Conservation (phyloP, 148 eudicot species). For the Salicornia ramosissima region DNA sequence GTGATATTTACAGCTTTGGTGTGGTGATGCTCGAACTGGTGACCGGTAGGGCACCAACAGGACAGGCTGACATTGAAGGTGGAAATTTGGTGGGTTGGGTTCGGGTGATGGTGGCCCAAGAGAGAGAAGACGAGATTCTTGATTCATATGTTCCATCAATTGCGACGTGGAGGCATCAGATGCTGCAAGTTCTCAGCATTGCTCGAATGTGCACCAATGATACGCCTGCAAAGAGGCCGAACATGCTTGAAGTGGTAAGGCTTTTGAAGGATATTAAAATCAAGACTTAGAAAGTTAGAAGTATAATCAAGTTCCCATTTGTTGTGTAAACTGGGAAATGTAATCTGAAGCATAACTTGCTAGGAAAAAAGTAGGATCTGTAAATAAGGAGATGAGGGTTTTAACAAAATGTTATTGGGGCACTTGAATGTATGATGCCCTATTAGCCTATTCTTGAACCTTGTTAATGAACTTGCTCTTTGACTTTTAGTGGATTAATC, state of each 20-base stretch:
- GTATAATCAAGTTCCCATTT: not conserved
- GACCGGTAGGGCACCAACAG: conserved; percentile 74
- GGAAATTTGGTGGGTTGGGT: conserved; percentile 98
- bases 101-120: conserved; percentile 50
- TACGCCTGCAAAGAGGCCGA: conserved; percentile 69
- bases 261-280: conserved; percentile 46
- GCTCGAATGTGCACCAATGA: conserved; percentile 71
- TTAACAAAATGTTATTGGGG: not conserved
- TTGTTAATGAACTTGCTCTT: conserved; percentile 23
- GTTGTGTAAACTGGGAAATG: conserved; percentile 12
- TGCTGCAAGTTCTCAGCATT: conserved; percentile 57
- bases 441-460: not conserved
- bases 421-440: conserved; percentile 12
- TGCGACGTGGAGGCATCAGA: conserved; percentile 47
- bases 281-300: conserved; percentile 15
- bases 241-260: conserved; percentile 76
- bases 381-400: conserved; percentile 20
- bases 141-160: conserved; percentile 43
- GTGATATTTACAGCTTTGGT: conserved; percentile 88
- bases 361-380: conserved; percentile 12
- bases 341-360: conserved; percentile 8
- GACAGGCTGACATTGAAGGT: conserved; percentile 82
- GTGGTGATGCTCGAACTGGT: conserved; percentile 93
- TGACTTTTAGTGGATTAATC: not conserved
- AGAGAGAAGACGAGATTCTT: conserved; percentile 52